Evolutionary conservation across 2,329 filamentous ascomycete genomes (phyloP), one percentile per base, ranked within the genome.

Genomic region (Colletotrichum navitas): DNA sequence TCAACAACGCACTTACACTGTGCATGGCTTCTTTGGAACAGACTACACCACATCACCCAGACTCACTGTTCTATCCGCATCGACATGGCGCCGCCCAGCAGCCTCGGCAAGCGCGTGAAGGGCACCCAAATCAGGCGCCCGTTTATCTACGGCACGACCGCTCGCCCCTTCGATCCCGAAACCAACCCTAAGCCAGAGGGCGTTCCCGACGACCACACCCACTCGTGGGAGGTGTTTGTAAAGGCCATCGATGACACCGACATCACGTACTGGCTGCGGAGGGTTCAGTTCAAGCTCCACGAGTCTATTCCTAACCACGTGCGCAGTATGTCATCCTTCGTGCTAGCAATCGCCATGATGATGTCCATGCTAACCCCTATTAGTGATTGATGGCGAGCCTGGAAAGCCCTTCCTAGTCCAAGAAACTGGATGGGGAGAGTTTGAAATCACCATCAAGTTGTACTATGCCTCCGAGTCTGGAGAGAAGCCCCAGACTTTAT

Each of bases 391-490:
- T 78, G 89, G 90, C 72, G 89, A 93, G 62, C 82, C 84, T 0
- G 85, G 86, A n/a, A 87, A 88, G 73, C 78, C 94, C 14, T 99
- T 98, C 78, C 86, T 94, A 78, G 92, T 98, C 73, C 89, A 90
- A 74, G 96, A 98, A 82, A 98, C 96, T 0, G 96, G 96, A 60
- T 99, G 97, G 93, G 96, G 96, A 78, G 96, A 98, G 83, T 99
- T 99, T 84, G 94, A 96, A 80, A 97, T 99, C 78, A 93, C 95
- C 74, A 92, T 99, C 79, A 94, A 97, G 79, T 88, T 99, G 55
- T 97, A 97, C 85, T 99, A 98, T 82, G 91, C 93, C 67, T 91
- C 93, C 67, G 93, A 97, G 79, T 93, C 91, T 47, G 91, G 90
- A 77, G 96, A 99, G 85, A 99, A 99, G 82, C 93, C 95, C 5